Evolutionary conservation across 352 stramenopile genomes (phyloP).

Genomic region (Phytophthora capsici): DNA sequence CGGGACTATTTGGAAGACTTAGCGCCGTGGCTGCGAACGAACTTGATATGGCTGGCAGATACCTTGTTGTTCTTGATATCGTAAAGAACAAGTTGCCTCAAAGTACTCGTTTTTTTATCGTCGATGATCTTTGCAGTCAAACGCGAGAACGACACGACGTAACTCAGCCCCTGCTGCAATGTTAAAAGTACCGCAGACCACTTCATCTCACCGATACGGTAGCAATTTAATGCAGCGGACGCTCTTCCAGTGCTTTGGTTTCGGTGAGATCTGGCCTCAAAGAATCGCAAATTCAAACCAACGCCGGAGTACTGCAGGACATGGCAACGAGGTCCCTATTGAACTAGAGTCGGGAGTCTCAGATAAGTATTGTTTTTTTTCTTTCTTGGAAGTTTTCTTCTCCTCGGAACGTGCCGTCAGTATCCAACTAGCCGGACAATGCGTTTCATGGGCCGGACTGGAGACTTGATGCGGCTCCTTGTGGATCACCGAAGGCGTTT

Average conservation of each 20-base stretch:
- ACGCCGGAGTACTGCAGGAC: not conserved
- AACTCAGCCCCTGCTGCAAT: not conserved
- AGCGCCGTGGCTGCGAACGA: not conserved
- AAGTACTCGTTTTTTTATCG: too few species aligned
- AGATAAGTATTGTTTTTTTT: not conserved
- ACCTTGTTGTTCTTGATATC: too few species aligned
- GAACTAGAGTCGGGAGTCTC: too few species aligned
- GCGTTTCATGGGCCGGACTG: constrained; percentile 10
- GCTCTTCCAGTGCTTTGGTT: not conserved
- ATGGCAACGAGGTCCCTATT: not conserved
- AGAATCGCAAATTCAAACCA: not conserved
- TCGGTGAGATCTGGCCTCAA: not conserved
- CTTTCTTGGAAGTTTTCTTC: constrained; percentile 6
- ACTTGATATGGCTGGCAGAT: not conserved
- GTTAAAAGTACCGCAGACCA: constrained; percentile 4
- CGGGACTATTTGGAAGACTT: not conserved
- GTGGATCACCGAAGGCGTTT: not conserved
- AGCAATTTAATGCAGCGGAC: too few species aligned
- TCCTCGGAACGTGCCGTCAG: not conserved
- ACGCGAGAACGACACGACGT: too few species aligned
- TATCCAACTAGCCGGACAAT: constrained; percentile 2
- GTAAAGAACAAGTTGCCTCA: too few species aligned
- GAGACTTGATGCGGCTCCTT: too few species aligned
- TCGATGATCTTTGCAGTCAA: too few species aligned
- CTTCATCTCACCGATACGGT: not conserved